Evolutionary conservation across 306 rosid genomes (phyloP).

Genomic region (Lathyrus aphaca): DNA sequence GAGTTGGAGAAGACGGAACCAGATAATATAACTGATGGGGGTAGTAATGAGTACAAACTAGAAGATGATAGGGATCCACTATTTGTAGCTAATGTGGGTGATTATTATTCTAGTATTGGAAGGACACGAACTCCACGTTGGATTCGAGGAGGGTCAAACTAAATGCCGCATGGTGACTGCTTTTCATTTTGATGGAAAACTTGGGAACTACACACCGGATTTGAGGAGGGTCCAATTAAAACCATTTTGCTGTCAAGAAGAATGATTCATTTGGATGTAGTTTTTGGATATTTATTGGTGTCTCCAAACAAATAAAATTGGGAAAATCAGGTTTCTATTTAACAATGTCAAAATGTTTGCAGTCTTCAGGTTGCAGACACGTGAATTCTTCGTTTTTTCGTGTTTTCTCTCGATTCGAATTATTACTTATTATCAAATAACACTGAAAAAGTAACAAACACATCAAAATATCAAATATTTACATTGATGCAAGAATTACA

Average conservation of each 20-base stretch:
- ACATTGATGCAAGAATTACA: too few species aligned
- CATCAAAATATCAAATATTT: too few species aligned
- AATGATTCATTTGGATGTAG: slow-evolving; percentile 22
- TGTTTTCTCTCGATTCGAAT: too few species aligned
- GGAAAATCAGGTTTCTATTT: slow-evolving; percentile 13
- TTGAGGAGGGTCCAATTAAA: slow-evolving; percentile 58
- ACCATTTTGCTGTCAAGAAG: slow-evolving; percentile 28
- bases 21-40: slow-evolving; percentile 44
- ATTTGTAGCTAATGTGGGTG: slow-evolving; percentile 93
- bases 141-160: slow-evolving; percentile 67
- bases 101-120: slow-evolving; percentile 75
- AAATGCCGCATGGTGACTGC: neutral
- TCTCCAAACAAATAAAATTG: slow-evolving; percentile 30
- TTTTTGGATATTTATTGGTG: slow-evolving; percentile 31
- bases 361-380: too few species aligned
- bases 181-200: neutral
- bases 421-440: too few species aligned
- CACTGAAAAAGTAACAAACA: too few species aligned
- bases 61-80: slow-evolving; percentile 92
- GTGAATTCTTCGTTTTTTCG: too few species aligned
- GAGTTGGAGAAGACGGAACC: slow-evolving; percentile 81
- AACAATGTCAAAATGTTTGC: neutral
- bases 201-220: slow-evolving; percentile 64
- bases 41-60: slow-evolving; percentile 43
- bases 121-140: slow-evolving; percentile 65